These are phyloP conservation scores for Microdochium paspali DNA, from an alignment of 2,329 filamentous ascomycete genomes.

Conservation along the genomic window DNA sequence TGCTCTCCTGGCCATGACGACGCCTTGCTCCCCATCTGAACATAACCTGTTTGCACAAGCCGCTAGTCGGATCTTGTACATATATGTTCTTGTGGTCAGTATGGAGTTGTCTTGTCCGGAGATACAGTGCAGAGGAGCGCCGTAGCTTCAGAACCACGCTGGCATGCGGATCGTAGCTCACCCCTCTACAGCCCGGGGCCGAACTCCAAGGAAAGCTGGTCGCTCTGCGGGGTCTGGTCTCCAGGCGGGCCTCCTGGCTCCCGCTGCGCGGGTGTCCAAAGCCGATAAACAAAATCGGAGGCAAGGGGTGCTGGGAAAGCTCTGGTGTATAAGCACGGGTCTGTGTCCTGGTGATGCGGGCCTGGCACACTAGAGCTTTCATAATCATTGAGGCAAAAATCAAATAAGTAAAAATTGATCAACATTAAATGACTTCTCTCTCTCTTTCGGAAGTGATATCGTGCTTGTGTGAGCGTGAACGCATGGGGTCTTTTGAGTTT, in stretches of 20 bases:
- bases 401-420: neutral
- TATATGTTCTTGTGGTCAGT: no score
- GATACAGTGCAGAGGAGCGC: neutral
- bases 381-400: neutral
- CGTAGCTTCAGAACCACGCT: neutral
- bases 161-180: neutral
- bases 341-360: neutral
- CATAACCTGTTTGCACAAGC: neutral
- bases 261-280: neutral
- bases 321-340: neutral
- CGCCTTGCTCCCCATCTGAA: no score
- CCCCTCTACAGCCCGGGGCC: neutral
- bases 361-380: neutral
- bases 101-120: neutral
- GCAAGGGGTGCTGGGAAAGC: neutral
- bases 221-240: neutral
- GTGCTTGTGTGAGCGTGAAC: no score
- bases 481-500: no score
- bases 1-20: neutral
- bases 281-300: neutral
- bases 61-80: neutral
- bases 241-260: neutral
- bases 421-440: neutral
- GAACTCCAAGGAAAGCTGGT: slow-evolving; percentile 1
- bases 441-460: no score